Evolutionary conservation across 2,329 filamentous ascomycete genomes (phyloP).

Genomic region (Aspergillus neoniger): DNA sequence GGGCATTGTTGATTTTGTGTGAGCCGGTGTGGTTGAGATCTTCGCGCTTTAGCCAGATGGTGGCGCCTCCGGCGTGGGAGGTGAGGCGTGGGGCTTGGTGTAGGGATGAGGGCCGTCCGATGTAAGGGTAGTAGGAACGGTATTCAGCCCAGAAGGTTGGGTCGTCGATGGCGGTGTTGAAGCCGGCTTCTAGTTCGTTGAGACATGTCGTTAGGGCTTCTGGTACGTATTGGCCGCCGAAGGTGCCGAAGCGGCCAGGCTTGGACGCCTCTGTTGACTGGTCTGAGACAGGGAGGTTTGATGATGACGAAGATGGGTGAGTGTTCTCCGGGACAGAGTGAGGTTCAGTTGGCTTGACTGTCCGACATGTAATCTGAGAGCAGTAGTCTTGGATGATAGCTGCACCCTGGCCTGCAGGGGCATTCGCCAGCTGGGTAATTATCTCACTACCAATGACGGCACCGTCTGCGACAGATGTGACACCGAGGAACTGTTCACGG

Average conservation of each 20-base stretch:
- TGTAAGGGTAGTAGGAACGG: slow-evolving; percentile 87
- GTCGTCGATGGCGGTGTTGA: slow-evolving; percentile 80
- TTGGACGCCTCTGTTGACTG: not conserved
- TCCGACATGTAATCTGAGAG: slow-evolving; percentile 62
- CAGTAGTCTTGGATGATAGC: slow-evolving; percentile 83
- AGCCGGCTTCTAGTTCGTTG: slow-evolving; percentile 80
- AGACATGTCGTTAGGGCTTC: slow-evolving; percentile 97
- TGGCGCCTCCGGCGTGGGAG: slow-evolving; percentile 81
- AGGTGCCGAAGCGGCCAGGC: slow-evolving; percentile 69
- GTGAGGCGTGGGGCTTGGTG: slow-evolving; percentile 85
- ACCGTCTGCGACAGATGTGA: slow-evolving; percentile 79
- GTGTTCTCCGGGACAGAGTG: not conserved
- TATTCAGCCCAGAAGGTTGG: slow-evolving; percentile 94
- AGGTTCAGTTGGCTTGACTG: slow-evolving; percentile 40
- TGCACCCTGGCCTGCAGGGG: slow-evolving; percentile 61
- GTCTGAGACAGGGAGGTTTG: not conserved
- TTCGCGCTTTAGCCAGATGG: slow-evolving; percentile 96
- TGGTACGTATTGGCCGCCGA: slow-evolving; percentile 92
- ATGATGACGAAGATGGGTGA: not conserved
- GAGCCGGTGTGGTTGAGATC: slow-evolving; percentile 95
- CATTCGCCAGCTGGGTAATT: slow-evolving; percentile 71
- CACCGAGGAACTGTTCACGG: slow-evolving; percentile 81
- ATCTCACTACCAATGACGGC: slow-evolving; percentile 95
- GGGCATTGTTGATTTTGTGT: slow-evolving; percentile 98
- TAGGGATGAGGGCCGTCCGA: slow-evolving; percentile 85